Evolutionary conservation across 208 protist species (phyloP).

Genomic region (Trypanosoma brucei): DNA sequence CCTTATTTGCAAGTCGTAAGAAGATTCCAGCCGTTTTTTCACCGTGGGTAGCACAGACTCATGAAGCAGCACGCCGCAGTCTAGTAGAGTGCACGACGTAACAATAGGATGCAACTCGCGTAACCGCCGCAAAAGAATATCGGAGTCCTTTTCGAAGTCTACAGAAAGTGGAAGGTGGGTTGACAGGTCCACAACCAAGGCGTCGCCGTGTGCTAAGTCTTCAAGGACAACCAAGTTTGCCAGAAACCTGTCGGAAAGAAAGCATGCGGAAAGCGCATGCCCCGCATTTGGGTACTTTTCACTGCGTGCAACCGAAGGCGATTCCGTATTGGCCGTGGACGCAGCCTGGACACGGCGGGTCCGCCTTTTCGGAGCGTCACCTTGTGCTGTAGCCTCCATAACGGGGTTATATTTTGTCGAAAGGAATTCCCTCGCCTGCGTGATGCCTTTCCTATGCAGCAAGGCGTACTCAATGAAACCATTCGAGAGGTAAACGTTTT

Average conservation of each 20-base stretch:
- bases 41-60: conserved; percentile 25
- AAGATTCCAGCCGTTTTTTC: conserved; percentile 21
- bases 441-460: conserved; percentile 45
- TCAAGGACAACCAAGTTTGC: conserved; percentile 48
- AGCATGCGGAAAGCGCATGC: conserved; percentile 47
- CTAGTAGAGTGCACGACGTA: conserved; percentile 29
- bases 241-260: conserved; percentile 57
- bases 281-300: conserved; percentile 52
- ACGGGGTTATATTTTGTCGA: conserved; percentile 48
- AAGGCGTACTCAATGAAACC: conserved; percentile 62
- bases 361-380: conserved; percentile 2
- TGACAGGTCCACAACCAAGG: conserved; percentile 37
- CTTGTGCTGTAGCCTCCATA: neutral
- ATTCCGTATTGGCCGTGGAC: conserved; percentile 13
- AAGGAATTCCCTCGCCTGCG: conserved; percentile 61
- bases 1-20: conserved; percentile 12
- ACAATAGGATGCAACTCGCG: conserved; percentile 54
- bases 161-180: conserved; percentile 43
- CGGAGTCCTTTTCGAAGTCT: conserved; percentile 46
- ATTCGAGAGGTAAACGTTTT: conserved; percentile 76
- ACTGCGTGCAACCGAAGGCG: conserved; percentile 20
- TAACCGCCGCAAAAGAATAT: conserved; percentile 36
- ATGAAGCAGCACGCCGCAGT: conserved; percentile 33
- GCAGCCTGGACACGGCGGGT: conserved; percentile 8
- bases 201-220: conserved; percentile 43